Evolutionary conservation across 495 filamentous ascomycete species (phyloP), one percentile per base, ranked within the genome.

Genomic region (Penicillium fimorum): DNA sequence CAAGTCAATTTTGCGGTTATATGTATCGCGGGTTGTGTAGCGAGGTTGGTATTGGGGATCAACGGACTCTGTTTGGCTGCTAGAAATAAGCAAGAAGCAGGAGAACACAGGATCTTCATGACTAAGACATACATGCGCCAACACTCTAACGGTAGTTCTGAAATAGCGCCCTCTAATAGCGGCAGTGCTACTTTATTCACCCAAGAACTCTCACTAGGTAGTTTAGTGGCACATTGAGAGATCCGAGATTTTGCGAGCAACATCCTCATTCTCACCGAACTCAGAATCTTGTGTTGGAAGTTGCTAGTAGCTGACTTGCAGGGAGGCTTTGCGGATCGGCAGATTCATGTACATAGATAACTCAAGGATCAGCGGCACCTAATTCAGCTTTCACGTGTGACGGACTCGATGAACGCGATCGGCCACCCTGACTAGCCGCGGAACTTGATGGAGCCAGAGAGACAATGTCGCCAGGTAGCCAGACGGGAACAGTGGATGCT

Each of bases 381-480:
- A 54, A n/a, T 54, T 54, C 40, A 20, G 51, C 38, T n/a, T 46
- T 47, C 29, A 54, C 51, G 11, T 41, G 51, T 30, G 41, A 20
- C 30, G 17, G 51, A 46, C 41, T 46, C n/a, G 41, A 22, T 33
- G 51, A 54, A 32, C 41, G 41, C 37, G 24, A 43, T 27, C 29
- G n/a, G 13, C 9, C 47, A 50, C 30, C 5, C 30, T 9, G 47
- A 22, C 47, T 50, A 25, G 1, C 5, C 4, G 10, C 32, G 13
- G 51, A 46, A 15, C 37, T 43, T 24, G 51, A 54, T 33, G 18
- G 29, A 27, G 29, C 41, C 8, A 46, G 22, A n/a, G 51, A 46
- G 7, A 37, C 20, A 1, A 47, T 44, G 29, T 54, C 51, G 51
- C 46, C 51, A 8, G 37, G 40, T 32, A 45, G 7, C 3, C 20